Evolutionary conservation across 345 rosid genomes (phyloP).

Genomic region (Crucihimalaya himalaica): DNA sequence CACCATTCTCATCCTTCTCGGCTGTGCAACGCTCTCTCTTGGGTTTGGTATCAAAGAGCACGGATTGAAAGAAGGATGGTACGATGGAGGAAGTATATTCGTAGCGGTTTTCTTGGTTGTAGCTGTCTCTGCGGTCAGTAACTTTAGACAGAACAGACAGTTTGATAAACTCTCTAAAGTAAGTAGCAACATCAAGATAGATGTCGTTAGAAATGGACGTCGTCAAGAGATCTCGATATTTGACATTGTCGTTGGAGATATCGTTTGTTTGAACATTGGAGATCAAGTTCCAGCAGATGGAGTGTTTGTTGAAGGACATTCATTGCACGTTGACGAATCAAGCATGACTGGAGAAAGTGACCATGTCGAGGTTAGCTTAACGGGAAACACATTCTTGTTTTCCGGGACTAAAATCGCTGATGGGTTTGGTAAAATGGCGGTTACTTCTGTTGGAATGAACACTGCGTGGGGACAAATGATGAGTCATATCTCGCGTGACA

Average conservation of each 20-base stretch:
- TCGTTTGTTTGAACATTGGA: slow-evolving; percentile 58
- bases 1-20: slow-evolving; percentile 62
- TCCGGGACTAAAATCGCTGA: slow-evolving; percentile 63
- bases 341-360: slow-evolving; percentile 72
- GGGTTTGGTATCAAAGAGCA: slow-evolving; percentile 63
- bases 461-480: slow-evolving; percentile 79
- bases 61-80: slow-evolving; percentile 69
- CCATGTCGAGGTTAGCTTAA: slow-evolving; percentile 42
- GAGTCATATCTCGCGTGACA: slow-evolving; percentile 55
- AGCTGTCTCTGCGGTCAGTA: slow-evolving; percentile 55
- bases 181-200: slow-evolving; percentile 56
- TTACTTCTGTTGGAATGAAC: slow-evolving; percentile 72
- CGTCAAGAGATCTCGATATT: slow-evolving; percentile 52
- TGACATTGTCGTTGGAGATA: slow-evolving; percentile 70
- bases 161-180: slow-evolving; percentile 55
- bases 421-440: slow-evolving; percentile 62
- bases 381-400: slow-evolving; percentile 53
- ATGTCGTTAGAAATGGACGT: slow-evolving; percentile 53
- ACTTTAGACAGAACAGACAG: slow-evolving; percentile 54
- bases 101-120: slow-evolving; percentile 60
- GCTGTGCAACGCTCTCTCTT: slow-evolving; percentile 61
- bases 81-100: slow-evolving; percentile 70
- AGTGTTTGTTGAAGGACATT: slow-evolving; percentile 50
- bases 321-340: slow-evolving; percentile 60
- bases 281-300: slow-evolving; percentile 79